Base-by-base conservation (phyloP, 257 asterid genomes). In the Solanum habrochaites region DNA sequence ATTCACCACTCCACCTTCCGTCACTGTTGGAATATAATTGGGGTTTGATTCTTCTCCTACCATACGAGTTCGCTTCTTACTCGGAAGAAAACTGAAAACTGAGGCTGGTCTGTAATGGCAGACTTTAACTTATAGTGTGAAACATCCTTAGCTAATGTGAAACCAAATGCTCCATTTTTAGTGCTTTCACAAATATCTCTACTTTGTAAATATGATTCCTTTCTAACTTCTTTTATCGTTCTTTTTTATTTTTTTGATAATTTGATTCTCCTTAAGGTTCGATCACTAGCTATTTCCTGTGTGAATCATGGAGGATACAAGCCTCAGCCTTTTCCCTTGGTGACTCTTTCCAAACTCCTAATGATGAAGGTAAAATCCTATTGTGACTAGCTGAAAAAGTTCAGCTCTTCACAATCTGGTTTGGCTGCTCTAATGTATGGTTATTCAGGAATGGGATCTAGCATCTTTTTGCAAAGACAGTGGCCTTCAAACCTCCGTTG, bases 271-370 rank as follows among this genome's bases (percentile, higher is more conserved):
- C 86, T 82, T 42, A 87, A 96, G 99, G 96, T 94, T 86, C 94
- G 98, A 85, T 90, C 90, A 88, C 87, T 92, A 80, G 99, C 98
- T 75, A 85, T 97, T 86, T 92, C 93, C 87, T 94, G 92, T 83
- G 82, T 97, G 88, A 93, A 93, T 91, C 91, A 90, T 87, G 98
- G 97, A 82, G 96, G 95, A 83, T 97, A 97, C 94, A 95, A 94
- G 93, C 95, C 93, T 89, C 98, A 97, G 88, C 97, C 98, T 39
- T 92, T 90, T 91, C 97, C 99, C 37, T 85, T 97, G 88, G 87
- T 81, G 21, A 89, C 91, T 88, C 92, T 97, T 85, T 94, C 98
- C 85, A 94, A 94, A 88, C 91, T 97, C 86, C 92, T 97, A 70
- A 83, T 93, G 93, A 93, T 97, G 94, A 89, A 92, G 97, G 99